These are phyloP conservation scores for Beauveria pseudobassiana DNA, from an alignment of 2,329 filamentous ascomycete species.

Conservation along the genomic window DNA sequence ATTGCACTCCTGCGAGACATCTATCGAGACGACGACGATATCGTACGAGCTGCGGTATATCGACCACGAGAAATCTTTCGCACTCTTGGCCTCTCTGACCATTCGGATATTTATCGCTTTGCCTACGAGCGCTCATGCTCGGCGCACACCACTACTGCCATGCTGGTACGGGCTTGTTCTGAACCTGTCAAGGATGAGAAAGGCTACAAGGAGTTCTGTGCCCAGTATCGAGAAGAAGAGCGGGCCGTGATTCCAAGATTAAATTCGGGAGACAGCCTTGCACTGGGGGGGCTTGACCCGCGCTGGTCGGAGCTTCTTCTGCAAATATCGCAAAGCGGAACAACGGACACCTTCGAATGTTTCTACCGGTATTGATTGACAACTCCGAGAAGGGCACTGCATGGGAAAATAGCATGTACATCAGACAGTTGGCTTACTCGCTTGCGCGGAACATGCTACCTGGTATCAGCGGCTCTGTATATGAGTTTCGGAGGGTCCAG, in stretches of 20 bases:
- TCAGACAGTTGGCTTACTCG: slow-evolving; percentile 49
- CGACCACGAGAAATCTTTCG: slow-evolving; percentile 30
- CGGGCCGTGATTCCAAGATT: slow-evolving; percentile 15
- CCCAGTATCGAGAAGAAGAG: slow-evolving; percentile 24
- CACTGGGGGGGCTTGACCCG: slow-evolving; percentile 26
- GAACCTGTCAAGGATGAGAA: slow-evolving; percentile 15
- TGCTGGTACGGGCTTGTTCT: slow-evolving; percentile 22
- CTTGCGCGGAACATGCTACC: slow-evolving; percentile 26
- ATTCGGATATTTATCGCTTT: slow-evolving; percentile 22
- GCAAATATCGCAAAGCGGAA: slow-evolving; percentile 18
- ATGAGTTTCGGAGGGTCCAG: slow-evolving; percentile 32
- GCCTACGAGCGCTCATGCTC: slow-evolving; percentile 28
- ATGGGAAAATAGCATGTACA: slow-evolving; percentile 44
- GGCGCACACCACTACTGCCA: slow-evolving; percentile 22
- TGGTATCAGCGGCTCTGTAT: slow-evolving; percentile 16
- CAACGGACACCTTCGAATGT: slow-evolving; percentile 37
- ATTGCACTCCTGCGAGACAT: slow-evolving; percentile 66
- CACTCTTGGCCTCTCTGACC: slow-evolving; percentile 32
- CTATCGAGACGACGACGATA: slow-evolving; percentile 25
- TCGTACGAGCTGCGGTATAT: slow-evolving; percentile 22
- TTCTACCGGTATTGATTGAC: slow-evolving; percentile 57
- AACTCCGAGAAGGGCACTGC: slow-evolving; percentile 46
- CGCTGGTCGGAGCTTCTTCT: slow-evolving; percentile 32
- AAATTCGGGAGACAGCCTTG: slow-evolving; percentile 7
- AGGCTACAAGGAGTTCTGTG: slow-evolving; percentile 23